Evolutionary conservation across 257 asterid genomes (phyloP), one percentile per base, ranked within the genome.

Genomic region (Solanum tarijense): DNA sequence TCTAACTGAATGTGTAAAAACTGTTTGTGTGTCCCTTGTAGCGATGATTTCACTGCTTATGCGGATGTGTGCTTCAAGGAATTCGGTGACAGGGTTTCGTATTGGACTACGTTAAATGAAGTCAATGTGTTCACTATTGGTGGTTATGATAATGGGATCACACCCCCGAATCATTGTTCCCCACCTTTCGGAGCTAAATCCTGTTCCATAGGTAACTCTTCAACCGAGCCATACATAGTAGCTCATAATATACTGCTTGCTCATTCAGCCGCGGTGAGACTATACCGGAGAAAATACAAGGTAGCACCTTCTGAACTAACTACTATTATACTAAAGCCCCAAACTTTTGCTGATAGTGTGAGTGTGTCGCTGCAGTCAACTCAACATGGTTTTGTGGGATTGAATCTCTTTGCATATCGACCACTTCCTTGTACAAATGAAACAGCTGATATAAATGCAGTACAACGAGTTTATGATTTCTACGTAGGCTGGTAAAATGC

Each of bases 81-180:
- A 73, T 94, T 93, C 48, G 97, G 97, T 12, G 94, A 93, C 86
- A 87, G 97, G 76, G 95, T 93, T 72, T 66, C 74, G 60, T 29
- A 93, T 58, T 94, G 97, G 97, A 94, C 94, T 27, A 88, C 94
- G 27, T 43, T 94, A 29, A 94, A 93, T 62, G 94, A 94, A 90
- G 93, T 93, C 39, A 94, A 92, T 88, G n/a, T 91, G 52, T 89
- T 89, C 83, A 90, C 92, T 1, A 1, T 91, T 12, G 93, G 93
- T 48, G 94, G 95, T 72, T 94, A 94, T 87, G 92, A 86, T 35
- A 23, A 52, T 32, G 95, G 95, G 73, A 0, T 62, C 23, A 58
- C 20, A 5, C 92, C 96, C 72, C 95, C 96, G 0, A 93, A 91
- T 20, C 95, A 91, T 9, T 94, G 94, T 87, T 92, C 94, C 3